Base-by-base conservation (phyloP, 2,329 filamentous ascomycete species). In the Diaporthe citrichinensis region DNA sequence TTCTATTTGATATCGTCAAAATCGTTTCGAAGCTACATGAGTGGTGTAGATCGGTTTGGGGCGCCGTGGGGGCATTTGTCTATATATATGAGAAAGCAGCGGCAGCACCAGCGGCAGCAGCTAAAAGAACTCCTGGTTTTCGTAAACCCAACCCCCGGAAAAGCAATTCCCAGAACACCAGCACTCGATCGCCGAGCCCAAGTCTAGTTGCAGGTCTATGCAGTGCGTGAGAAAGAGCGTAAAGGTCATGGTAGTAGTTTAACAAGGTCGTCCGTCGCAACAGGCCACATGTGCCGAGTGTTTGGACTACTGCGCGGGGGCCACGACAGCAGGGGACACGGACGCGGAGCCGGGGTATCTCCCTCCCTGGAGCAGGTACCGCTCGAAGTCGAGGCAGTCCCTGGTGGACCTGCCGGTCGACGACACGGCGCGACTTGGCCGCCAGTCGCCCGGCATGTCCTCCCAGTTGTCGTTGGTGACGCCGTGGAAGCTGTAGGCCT, bases 401-500 rank as follows among this genome's bases (percentile, higher is more conserved):
- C 84, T 83, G 25, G 83, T 83, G 41, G 78, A 80, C 51, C 73
- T 79, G 78, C 65, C 80, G 78, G 65, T 81, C 80, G 81, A 82
- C 81, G 72, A 79, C 41, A 44, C 82, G 81, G 53, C 78, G 76
- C 36, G 79, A 76, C 71, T 72, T 62, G 34, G 71, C 58, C 58
- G 72, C 71, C 46, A 71, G 51, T 69, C 74, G 31, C 62, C 71
- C 0, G 72, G 71, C 10, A 84, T 78, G 2, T 80, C 80, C 67
- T 82, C 80, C 85, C 86, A 87, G 23, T 84, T 78, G 73, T 87
- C 85, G 78, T 86, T 83, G 44, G 84, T 85, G 67, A 84, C 80
- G 2, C 85, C 82, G 67, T 83, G 83, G 77, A 88, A 87, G 76
- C 83, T 82, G 80, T 86, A 87, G 20, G 81, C 79, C 78, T 87